Evolutionary conservation across 495 filamentous ascomycete genomes (phyloP).

Genomic region (Talaromyces adpressus): DNA sequence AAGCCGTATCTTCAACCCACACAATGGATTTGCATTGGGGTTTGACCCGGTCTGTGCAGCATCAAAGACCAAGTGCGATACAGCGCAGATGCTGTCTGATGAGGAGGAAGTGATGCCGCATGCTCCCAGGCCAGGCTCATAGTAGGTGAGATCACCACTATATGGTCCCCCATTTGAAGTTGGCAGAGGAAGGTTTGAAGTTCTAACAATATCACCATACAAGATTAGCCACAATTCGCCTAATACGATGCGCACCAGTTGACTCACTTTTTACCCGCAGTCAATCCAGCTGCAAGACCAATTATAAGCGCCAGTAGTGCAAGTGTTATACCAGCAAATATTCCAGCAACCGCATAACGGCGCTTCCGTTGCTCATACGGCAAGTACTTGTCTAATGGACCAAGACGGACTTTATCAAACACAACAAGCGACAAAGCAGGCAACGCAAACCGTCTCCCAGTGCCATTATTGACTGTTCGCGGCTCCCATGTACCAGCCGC

Average conservation of each 20-base stretch:
- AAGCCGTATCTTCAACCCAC: constrained; percentile 56
- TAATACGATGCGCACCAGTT: neutral
- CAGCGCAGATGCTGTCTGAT: constrained; percentile 54
- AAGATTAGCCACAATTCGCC: constrained; percentile 2
- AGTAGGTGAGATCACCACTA: constrained; percentile 67
- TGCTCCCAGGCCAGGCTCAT: constrained; percentile 58
- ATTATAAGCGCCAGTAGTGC: constrained; percentile 44
- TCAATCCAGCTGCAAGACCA: constrained; percentile 48
- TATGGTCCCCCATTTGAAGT: constrained; percentile 40
- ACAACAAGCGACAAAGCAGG: neutral
- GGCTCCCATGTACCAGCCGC: neutral
- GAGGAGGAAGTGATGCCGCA: constrained; percentile 54
- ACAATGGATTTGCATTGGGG: constrained; percentile 66
- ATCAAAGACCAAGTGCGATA: constrained; percentile 64
- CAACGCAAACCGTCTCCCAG: neutral
- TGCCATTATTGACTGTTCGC: neutral
- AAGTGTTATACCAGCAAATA: constrained; percentile 25
- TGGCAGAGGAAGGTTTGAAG: constrained; percentile 48
- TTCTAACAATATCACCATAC: constrained; percentile 10
- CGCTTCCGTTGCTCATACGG: constrained; percentile 17
- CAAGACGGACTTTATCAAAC: constrained; percentile 3
- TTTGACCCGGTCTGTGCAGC: constrained; percentile 45
- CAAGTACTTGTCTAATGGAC: constrained; percentile 1
- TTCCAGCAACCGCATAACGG: constrained; percentile 15
- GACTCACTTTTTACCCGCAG: constrained; percentile 16